These are phyloP conservation scores for Clavariopsis aquatica DNA, from an alignment of 495 filamentous ascomycete genomes.

Conservation along the genomic window DNA sequence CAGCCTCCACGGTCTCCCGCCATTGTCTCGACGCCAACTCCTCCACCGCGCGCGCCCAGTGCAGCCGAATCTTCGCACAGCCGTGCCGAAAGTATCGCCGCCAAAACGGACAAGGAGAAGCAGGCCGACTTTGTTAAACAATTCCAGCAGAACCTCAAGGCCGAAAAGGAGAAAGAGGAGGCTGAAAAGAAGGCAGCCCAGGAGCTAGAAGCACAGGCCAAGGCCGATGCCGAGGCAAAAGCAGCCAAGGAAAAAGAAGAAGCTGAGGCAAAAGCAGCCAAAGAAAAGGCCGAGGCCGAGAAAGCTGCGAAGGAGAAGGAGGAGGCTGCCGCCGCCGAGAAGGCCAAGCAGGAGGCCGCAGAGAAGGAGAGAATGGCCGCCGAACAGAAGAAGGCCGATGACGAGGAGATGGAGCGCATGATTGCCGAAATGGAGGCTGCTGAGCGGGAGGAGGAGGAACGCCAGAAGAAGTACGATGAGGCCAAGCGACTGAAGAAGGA, in stretches of 20 bases:
- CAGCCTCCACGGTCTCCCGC: slow-evolving; percentile 50
- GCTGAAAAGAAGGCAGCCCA: slow-evolving; percentile 43
- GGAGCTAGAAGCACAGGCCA: slow-evolving; percentile 54
- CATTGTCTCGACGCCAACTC: slow-evolving; percentile 63
- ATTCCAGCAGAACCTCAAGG: slow-evolving; percentile 65
- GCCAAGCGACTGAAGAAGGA: slow-evolving; percentile 38
- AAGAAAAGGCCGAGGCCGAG: slow-evolving; percentile 49
- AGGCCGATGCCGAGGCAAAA: slow-evolving; percentile 46
- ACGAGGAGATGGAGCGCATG: slow-evolving; percentile 46
- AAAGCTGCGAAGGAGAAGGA: slow-evolving; percentile 38
- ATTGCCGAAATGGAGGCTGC: slow-evolving; percentile 48
- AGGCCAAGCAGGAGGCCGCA: slow-evolving; percentile 38
- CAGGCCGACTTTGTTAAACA: slow-evolving; percentile 53
- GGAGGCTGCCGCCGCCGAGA: slow-evolving; percentile 50
- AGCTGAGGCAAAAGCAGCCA: slow-evolving; percentile 56
- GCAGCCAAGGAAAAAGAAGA: slow-evolving; percentile 43
- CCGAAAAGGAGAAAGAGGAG: slow-evolving; percentile 54
- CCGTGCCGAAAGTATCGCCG: slow-evolving; percentile 59
- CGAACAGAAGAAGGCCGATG: slow-evolving; percentile 37
- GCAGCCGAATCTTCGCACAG: slow-evolving; percentile 54
- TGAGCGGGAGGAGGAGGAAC: slow-evolving; percentile 45
- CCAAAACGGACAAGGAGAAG: slow-evolving; percentile 70
- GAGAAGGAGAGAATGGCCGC: slow-evolving; percentile 40
- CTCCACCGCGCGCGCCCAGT: slow-evolving; percentile 59
- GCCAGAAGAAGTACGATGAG: slow-evolving; percentile 43